These are phyloP conservation scores for Taxillus chinensis DNA, from an alignment of 164 flowering plant species.

Conservation along the genomic window DNA sequence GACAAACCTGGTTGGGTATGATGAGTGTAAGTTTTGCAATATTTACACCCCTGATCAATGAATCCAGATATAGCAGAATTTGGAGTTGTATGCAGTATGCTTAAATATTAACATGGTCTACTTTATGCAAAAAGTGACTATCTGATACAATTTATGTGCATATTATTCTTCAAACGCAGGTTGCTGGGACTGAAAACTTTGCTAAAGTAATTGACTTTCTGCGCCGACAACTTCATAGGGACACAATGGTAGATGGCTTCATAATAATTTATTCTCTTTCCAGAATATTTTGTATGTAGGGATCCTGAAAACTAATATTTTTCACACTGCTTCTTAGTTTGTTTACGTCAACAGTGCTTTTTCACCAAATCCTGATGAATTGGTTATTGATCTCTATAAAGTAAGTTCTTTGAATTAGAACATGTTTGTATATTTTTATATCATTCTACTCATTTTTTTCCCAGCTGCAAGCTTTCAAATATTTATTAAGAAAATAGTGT, in stretches of 20 bases:
- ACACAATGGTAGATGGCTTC: conserved; percentile 51
- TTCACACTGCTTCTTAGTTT: conserved; percentile 32
- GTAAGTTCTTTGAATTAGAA: conserved; percentile 32
- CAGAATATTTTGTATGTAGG: conserved; percentile 3
- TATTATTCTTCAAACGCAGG: conserved; percentile 27
- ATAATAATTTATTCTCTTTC: neutral
- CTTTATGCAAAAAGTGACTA: too few relatives aligned
- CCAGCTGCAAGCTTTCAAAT: too few relatives aligned
- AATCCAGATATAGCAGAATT: too few relatives aligned
- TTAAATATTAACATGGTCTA: too few relatives aligned
- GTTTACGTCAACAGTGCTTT: conserved; percentile 94
- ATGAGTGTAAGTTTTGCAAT: too few relatives aligned
- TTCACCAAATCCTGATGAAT: conserved; percentile 91
- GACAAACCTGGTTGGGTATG: too few relatives aligned
- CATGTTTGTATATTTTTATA: neutral
- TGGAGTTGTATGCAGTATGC: too few relatives aligned
- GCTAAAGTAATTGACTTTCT: conserved; percentile 88
- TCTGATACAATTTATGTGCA: neutral
- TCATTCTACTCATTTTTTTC: neutral
- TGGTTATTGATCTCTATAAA: conserved; percentile 68
- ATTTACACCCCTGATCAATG: too few relatives aligned
- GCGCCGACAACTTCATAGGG: conserved; percentile 78
- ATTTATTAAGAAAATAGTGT: too few relatives aligned
- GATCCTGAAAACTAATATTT: conserved; percentile 2
- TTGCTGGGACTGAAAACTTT: conserved; percentile 74